Base-by-base conservation (phyloP, 2,329 filamentous ascomycete species). In the Orbilia brochopaga region DNA sequence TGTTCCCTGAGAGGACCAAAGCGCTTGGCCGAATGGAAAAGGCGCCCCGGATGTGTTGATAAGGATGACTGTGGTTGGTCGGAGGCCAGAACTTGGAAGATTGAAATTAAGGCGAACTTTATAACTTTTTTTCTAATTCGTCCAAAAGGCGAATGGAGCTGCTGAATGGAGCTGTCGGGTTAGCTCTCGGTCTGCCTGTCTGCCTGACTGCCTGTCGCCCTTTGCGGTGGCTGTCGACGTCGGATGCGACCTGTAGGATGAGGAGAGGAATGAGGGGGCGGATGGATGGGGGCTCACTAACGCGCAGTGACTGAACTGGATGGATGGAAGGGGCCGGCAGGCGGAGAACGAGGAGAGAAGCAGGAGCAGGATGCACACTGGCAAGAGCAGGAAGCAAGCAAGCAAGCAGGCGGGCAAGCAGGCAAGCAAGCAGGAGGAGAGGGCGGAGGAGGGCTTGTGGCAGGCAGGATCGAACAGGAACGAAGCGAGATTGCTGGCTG, bases 401-500 rank as follows among this genome's bases (percentile, higher is more conserved):
- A n/a, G n/a, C n/a, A n/a, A n/a, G n/a, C n/a, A n/a, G n/a, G n/a
- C n/a, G n/a, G n/a, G n/a, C n/a, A n/a, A n/a, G n/a, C n/a, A n/a
- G n/a, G n/a, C n/a, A n/a, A n/a, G 21, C 24, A 63, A 30, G 42
- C n/a, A 63, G 42, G 51, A 50, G 51, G 40, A 56, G 40, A 42
- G 44, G 15, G 52, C 30, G 44, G 50, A 37, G 58, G 24, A 23
- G 56, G 64, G 61, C 37, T 42, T 42, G 37, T 15, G 13, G 37
- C 37, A 42, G 37, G 37, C 37, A 42, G 37, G 37, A 42, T 42
- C 51, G 65, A 37, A 30, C 53, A 60, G 66, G 59, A 64, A 64
- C 48, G 54, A 70, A 70, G 66, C 66, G 66, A 70, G 66, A 70
- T 70, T 70, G 66, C 66, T 70, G 66, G 66, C 46, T 70, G 66